A percentile compares a stretch with the other conserved stretches of the same genome.
Evolutionary conservation across 306 rosid species (phyloP).

Genomic region (barrel medic (Medicago truncatula)): MtrunA17r5.0-ANR NC_053044.1:52464001-52464500

Average conservation of each 20-base stretch:
- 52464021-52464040: constrained; percentile 12
- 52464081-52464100: constrained; percentile 9
- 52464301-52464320: constrained; percentile 35
- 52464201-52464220: constrained; percentile 89
- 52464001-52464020: neutral
- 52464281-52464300: constrained; percentile 89
- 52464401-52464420: neutral
- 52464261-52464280: constrained; percentile 96
- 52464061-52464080: constrained; percentile 9
- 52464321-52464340: constrained; percentile 16
- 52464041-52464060: neutral
- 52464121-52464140: constrained; percentile 32
- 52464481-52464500: constrained; percentile 13
- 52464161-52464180: constrained; percentile 98
- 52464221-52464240: constrained; percentile 98
- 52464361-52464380: neutral
- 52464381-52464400: constrained; percentile 4
- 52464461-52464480: constrained; percentile 21
- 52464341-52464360: constrained; percentile 8
- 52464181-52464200: constrained; percentile 93
- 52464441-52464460: neutral
- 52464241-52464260: constrained; percentile 95
- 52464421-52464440: neutral
- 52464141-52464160: constrained; percentile 99
- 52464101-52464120: constrained; percentile 2